Base-by-base conservation (phyloP, 2,329 filamentous ascomycete genomes). In the Geoglossum cookeanum region DNA sequence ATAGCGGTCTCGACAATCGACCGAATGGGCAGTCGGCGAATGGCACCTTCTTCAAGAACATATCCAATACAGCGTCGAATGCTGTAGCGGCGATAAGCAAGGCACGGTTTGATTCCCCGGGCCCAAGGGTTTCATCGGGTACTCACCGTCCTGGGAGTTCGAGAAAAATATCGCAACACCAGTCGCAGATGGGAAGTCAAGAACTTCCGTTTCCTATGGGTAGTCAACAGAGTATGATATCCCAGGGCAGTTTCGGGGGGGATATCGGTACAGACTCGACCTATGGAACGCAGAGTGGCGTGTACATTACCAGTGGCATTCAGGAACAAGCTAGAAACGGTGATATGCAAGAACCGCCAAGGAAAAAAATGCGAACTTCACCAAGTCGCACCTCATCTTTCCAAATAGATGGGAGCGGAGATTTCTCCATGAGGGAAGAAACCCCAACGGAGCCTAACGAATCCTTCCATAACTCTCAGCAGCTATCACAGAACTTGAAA, bases 81-180 rank as follows among this genome's bases (percentile, higher is more conserved):
- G 92, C 92, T 32, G 87, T 98, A 58, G 90, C 89, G 60, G 91
- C 92, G 59, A 94, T 98, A 69, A 96, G 87, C 78, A 96, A 97
- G 72, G 91, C 92, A 15, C 80, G 91, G 11, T 85, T 96, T 64
- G 90, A 96, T 67, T 95, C 90, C 1, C 89, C 90, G 1, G 84
- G 78, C 6, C 85, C 85, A 3, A 76, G 85, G 52, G 73, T 47
- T 29, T 17, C 35, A 2, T 49, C 37, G 4, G 37, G 42, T 13
- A 17, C 55, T 17, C 42, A 37, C 8, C 39, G 37, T 15, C 42
- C 55, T 9, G 33, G 39, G 3, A 48, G 32, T 49, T 47, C 39
- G 17, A 47, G 29, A 27, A 57, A 32, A 47, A 37, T 49, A 30
- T 51, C 39, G 15, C 54, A 55, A 22, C 54, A 55, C n/a, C 54